Evolutionary conservation across 2,329 filamentous ascomycete species (phyloP).

Genomic region (Fusarium veterinarium): DNA sequence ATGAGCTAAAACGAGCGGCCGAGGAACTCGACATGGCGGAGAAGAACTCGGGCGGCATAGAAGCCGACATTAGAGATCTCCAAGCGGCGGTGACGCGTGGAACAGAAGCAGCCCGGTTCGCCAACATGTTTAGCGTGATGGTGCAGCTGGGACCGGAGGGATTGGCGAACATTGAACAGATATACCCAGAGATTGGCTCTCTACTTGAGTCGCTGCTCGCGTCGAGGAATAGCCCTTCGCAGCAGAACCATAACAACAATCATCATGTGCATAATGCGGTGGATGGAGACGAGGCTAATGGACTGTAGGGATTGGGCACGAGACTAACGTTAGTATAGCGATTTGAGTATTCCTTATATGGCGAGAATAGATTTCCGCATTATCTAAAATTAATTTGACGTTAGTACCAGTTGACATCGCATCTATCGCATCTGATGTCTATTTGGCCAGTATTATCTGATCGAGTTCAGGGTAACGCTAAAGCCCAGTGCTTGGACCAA

Average conservation of each 20-base stretch:
- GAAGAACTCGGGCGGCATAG: slow-evolving; percentile 30
- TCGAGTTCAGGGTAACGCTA: neutral
- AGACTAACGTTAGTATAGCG: slow-evolving; percentile 12
- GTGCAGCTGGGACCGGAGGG: slow-evolving; percentile 44
- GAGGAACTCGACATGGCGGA: slow-evolving; percentile 36
- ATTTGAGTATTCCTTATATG: slow-evolving; percentile 11
- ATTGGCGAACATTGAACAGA: slow-evolving; percentile 43
- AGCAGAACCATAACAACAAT: slow-evolving; percentile 16
- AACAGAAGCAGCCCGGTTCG: slow-evolving; percentile 41
- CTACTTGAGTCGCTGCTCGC: slow-evolving; percentile 42
- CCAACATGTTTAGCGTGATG: slow-evolving; percentile 44
- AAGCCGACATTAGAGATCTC: slow-evolving; percentile 41
- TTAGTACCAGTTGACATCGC: neutral
- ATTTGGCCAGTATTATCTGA: neutral
- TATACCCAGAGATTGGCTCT: slow-evolving; percentile 47
- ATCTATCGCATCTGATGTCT: neutral
- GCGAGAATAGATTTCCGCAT: slow-evolving; percentile 20
- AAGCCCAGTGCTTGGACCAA: neutral
- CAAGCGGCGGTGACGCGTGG: slow-evolving; percentile 38
- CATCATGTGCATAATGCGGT: slow-evolving; percentile 29
- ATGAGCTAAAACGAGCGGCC: slow-evolving; percentile 32
- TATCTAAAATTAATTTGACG: neutral
- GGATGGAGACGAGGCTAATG: slow-evolving; percentile 33
- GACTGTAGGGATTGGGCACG: slow-evolving; percentile 11
- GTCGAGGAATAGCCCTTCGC: slow-evolving; percentile 30